A percentile compares a stretch with the other conserved stretches of the same genome.
Evolutionary conservation across 768 basidiomycete species (phyloP).

Genomic region (Rhodotorula graminis): DNA sequence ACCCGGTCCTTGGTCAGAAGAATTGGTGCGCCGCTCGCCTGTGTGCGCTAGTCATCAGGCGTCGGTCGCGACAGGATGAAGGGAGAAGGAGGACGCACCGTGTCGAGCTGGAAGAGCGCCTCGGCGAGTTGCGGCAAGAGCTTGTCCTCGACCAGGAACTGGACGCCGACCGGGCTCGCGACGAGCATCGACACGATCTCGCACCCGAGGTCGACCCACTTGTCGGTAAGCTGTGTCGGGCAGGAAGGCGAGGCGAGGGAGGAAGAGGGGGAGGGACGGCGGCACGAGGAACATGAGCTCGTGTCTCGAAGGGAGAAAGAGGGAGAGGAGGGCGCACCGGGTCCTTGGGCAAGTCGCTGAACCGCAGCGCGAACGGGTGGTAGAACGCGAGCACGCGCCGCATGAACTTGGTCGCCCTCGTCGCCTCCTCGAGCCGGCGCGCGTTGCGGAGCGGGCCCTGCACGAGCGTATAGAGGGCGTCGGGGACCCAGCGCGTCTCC

Average conservation of each 20-base stretch:
- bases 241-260: too few relatives aligned
- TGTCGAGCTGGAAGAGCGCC: slow-evolving; percentile 86
- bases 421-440: slow-evolving; percentile 88
- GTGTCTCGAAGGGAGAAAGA: too few relatives aligned
- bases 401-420: slow-evolving; percentile 81
- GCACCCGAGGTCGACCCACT: slow-evolving; percentile 83
- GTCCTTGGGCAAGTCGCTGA: slow-evolving; percentile 70
- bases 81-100: slow-evolving; percentile 54
- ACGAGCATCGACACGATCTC: slow-evolving; percentile 75
- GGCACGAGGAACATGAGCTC: too few relatives aligned
- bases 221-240: slow-evolving; percentile 59
- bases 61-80: neutral
- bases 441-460: slow-evolving; percentile 89
- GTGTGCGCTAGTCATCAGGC: slow-evolving; percentile 21
- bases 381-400: slow-evolving; percentile 89
- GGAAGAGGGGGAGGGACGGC: too few relatives aligned
- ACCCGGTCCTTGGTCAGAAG: slow-evolving; percentile 75
- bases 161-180: slow-evolving; percentile 72
- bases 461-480: slow-evolving; percentile 76
- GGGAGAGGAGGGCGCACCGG: slow-evolving; percentile 51
- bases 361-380: slow-evolving; percentile 77
- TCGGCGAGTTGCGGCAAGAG: slow-evolving; percentile 76
- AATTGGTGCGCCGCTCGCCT: slow-evolving; percentile 37
- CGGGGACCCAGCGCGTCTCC: slow-evolving; percentile 86
- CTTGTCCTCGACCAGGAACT: slow-evolving; percentile 80